Percentiles rank a stretch among this genome's conserved stretches.
Conservation (phyloP, 306 rosid genomes). For the Canavalia ensiformis region DNA sequence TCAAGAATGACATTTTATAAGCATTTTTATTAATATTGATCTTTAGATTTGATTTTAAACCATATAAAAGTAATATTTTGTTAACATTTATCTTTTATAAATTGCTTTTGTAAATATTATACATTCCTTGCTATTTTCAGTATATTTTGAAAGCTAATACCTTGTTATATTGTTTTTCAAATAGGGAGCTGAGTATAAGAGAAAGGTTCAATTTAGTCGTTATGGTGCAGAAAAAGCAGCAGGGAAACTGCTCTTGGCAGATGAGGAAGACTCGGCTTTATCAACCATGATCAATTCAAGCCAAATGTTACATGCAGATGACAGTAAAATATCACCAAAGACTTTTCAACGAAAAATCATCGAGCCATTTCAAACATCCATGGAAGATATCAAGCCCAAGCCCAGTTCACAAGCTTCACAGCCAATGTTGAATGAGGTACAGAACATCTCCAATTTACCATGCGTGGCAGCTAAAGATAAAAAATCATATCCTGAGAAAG, state of each 20-base stretch:
- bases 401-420: slow-evolving; percentile 26
- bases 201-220: slow-evolving; percentile 36
- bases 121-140: too few relatives aligned
- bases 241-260: slow-evolving; percentile 40
- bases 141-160: background rate
- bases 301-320: slow-evolving; percentile 17
- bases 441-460: slow-evolving; percentile 32
- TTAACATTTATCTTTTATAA: too few relatives aligned
- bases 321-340: slow-evolving; percentile 10
- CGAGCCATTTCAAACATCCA: slow-evolving; percentile 40
- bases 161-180: background rate
- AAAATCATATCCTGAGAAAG: slow-evolving; percentile 34
- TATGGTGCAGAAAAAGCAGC: slow-evolving; percentile 42
- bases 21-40: too few relatives aligned
- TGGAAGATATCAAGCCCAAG: slow-evolving; percentile 28
- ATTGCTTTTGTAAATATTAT: too few relatives aligned
- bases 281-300: slow-evolving; percentile 10
- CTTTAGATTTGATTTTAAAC: too few relatives aligned
- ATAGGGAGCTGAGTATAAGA: slow-evolving; percentile 43
- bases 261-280: slow-evolving; percentile 33
- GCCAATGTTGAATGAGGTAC: slow-evolving; percentile 24
- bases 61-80: too few relatives aligned
- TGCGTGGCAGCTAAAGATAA: background rate
- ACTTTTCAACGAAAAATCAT: background rate
- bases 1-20: too few relatives aligned